A percentile compares a stretch with the other conserved stretches of the same genome.
These are phyloP conservation scores for Microthlaspi erraticum DNA, from an alignment of 345 rosid genomes.

Conservation along the genomic window DNA sequence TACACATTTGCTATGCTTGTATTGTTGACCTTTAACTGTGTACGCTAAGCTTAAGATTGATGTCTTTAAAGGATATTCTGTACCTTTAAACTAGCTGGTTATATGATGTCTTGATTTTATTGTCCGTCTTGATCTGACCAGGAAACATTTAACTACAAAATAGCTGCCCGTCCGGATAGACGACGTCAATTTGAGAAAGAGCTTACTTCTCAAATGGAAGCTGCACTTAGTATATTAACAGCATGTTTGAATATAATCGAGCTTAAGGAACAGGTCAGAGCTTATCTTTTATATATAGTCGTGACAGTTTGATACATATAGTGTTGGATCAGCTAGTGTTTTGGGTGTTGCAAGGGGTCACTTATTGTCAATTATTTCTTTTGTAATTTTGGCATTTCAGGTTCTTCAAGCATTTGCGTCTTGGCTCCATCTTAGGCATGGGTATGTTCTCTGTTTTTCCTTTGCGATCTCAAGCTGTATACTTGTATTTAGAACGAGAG, in stretches of 20 bases:
- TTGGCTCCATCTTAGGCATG: slow-evolving; percentile 92
- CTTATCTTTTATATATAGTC: slow-evolving; percentile 21
- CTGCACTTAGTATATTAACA: slow-evolving; percentile 76
- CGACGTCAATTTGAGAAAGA: slow-evolving; percentile 93
- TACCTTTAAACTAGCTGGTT: slow-evolving; percentile 13
- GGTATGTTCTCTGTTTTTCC: slow-evolving; percentile 55
- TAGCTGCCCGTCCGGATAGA: slow-evolving; percentile 98
- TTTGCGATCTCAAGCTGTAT: slow-evolving; percentile 15
- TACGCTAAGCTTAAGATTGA: slow-evolving; percentile 25
- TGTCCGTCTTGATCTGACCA: slow-evolving; percentile 45
- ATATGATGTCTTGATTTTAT: slow-evolving; percentile 13
- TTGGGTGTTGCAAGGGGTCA: slow-evolving; percentile 25
- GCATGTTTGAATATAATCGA: slow-evolving; percentile 79
- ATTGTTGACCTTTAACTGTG: slow-evolving; percentile 20
- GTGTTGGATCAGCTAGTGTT: slow-evolving; percentile 30
- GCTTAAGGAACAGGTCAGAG: slow-evolving; percentile 88
- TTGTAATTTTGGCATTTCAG: slow-evolving; percentile 51
- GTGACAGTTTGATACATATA: not conserved
- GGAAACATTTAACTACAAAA: slow-evolving; percentile 97
- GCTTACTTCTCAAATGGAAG: slow-evolving; percentile 85
- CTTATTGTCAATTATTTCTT: slow-evolving; percentile 31
- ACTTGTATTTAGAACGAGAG: slow-evolving; percentile 7
- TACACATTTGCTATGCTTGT: slow-evolving; percentile 17
- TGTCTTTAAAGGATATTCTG: slow-evolving; percentile 1
- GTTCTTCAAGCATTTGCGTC: slow-evolving; percentile 99